phyloP scores from a whole-genome alignment of 495 filamentous ascomycete species.

The Umbilicaria muhlenbergii region DNA sequence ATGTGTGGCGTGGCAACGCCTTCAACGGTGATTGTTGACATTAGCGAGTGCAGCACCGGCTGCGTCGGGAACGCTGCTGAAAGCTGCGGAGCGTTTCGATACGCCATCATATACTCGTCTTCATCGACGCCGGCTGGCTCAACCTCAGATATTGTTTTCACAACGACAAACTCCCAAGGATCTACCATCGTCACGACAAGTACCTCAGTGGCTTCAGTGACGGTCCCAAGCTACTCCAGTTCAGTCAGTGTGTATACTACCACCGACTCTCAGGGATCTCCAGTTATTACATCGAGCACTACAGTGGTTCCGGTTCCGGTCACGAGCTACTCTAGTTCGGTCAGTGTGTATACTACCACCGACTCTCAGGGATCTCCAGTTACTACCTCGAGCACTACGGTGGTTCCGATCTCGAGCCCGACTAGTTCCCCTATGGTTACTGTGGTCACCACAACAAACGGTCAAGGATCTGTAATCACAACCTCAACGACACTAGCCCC shows the following conservation, averaged over 20 bases:
- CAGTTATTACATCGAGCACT: background rate
- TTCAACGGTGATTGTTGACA: too few species aligned
- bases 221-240: background rate
- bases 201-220: background rate
- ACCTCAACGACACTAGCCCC: background rate
- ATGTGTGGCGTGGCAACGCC: too few species aligned
- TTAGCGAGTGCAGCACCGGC: background rate
- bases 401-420: background rate
- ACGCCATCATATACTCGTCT: background rate
- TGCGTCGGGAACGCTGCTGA: background rate
- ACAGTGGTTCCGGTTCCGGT: background rate
- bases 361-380: background rate
- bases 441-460: background rate
- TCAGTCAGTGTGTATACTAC: background rate
- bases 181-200: background rate
- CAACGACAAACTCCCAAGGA: conserved; percentile 2
- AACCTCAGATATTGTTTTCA: background rate
- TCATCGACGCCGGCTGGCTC: background rate
- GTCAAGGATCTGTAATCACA: background rate
- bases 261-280: conserved; percentile 1
- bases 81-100: background rate
- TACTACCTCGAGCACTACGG: background rate
- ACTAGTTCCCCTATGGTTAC: background rate
- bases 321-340: background rate
- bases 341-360: background rate